A percentile compares a stretch with the other conserved stretches of the same genome.
phyloP scores from a whole-genome alignment of 495 filamentous ascomycete species.

The Daldinia bambusicola region DNA sequence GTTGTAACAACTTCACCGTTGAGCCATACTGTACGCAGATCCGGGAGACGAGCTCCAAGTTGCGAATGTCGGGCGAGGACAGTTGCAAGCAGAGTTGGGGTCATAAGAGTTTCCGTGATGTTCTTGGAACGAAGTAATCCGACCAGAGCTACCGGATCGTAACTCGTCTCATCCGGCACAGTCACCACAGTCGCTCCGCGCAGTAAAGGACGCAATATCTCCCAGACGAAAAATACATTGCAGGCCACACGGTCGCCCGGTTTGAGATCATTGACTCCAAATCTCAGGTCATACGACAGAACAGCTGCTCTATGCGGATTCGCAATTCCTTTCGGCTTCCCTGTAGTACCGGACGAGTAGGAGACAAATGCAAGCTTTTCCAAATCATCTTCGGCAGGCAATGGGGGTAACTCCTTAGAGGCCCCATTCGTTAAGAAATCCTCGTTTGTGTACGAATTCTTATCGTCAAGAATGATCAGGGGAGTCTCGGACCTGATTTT shows the following conservation, averaged over 20 bases:
- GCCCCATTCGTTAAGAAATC: constrained; percentile 47
- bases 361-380: constrained; percentile 73
- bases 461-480: constrained; percentile 65
- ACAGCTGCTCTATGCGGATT: constrained; percentile 74
- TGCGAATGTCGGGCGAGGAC: constrained; percentile 68
- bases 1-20: constrained; percentile 78
- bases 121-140: constrained; percentile 66
- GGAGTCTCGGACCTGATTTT: constrained; percentile 67
- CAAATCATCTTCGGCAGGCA: constrained; percentile 68
- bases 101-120: constrained; percentile 78
- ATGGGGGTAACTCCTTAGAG: constrained; percentile 51
- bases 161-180: constrained; percentile 74
- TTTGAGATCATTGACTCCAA: constrained; percentile 67
- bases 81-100: constrained; percentile 73
- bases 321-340: constrained; percentile 75
- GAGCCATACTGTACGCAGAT: constrained; percentile 71
- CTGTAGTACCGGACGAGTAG: constrained; percentile 74
- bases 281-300: constrained; percentile 71
- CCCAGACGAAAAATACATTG: constrained; percentile 81
- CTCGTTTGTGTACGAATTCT: constrained; percentile 42
- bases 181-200: constrained; percentile 73
- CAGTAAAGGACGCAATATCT: constrained; percentile 74
- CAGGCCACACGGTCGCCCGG: constrained; percentile 75
- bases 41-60: constrained; percentile 65
- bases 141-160: constrained; percentile 73